A percentile compares a stretch with the other conserved stretches of the same genome.
Evolutionary conservation across 441 rosid genomes (phyloP).

Genomic region (Croton laevigatus): DNA sequence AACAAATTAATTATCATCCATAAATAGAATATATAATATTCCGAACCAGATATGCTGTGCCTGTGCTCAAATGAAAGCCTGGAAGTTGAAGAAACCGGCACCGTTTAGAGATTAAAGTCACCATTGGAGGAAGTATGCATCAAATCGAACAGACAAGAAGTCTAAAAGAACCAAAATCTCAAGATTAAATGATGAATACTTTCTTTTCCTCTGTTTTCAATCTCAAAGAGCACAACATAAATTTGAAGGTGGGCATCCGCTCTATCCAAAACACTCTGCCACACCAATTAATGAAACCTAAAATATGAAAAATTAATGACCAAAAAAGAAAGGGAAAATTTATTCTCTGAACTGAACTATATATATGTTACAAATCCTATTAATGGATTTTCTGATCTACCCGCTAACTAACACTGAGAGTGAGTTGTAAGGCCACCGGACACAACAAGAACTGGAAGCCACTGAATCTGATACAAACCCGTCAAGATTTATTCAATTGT

Average conservation of each 20-base stretch:
- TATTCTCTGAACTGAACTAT: slow-evolving; percentile 57
- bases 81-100: too few species aligned
- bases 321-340: slow-evolving; percentile 22
- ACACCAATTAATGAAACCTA: slow-evolving; percentile 51
- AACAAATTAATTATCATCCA: too few species aligned
- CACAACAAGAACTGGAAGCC: slow-evolving; percentile 26
- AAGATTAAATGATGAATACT: slow-evolving; percentile 21
- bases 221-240: slow-evolving; percentile 31
- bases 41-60: too few species aligned
- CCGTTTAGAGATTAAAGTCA: too few species aligned
- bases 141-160: background rate
- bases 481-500: slow-evolving; percentile 45
- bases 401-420: slow-evolving; percentile 41
- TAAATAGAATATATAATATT: too few species aligned
- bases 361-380: slow-evolving; percentile 73
- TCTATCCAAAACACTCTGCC: slow-evolving; percentile 55
- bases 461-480: slow-evolving; percentile 22
- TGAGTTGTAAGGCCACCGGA: slow-evolving; percentile 15
- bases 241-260: slow-evolving; percentile 45
- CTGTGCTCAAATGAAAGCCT: too few species aligned
- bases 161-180: background rate
- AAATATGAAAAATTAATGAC: slow-evolving; percentile 25
- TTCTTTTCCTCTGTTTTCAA: slow-evolving; percentile 25
- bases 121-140: background rate
- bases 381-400: slow-evolving; percentile 55